A percentile compares a stretch with the other conserved stretches of the same genome.
phyloP scores from a whole-genome alignment of 225 moss, liverwort and hornwort species.

The Pleurozium schreberi region DNA sequence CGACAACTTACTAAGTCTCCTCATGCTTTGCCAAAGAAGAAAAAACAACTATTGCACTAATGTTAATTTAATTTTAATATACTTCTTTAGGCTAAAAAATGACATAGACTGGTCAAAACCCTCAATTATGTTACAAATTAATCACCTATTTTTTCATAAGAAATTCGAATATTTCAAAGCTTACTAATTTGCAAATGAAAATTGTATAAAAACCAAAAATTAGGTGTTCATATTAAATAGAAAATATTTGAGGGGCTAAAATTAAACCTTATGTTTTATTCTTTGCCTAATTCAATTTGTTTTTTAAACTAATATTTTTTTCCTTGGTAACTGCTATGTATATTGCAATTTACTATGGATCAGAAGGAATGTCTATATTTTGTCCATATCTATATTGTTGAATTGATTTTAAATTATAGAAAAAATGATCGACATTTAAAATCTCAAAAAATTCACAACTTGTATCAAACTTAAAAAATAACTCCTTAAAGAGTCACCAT shows the following conservation, averaged over 20 bases:
- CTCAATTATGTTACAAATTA: background rate
- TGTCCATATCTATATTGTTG: background rate
- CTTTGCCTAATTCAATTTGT: background rate
- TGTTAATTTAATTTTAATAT: too few species aligned
- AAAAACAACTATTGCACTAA: too few species aligned
- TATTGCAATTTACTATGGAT: background rate
- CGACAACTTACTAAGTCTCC: too few species aligned
- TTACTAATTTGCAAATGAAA: background rate
- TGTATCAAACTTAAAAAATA: background rate
- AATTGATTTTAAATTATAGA: background rate
- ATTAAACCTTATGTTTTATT: background rate
- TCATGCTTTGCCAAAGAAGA: background rate
- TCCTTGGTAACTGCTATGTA: fast-evolving
- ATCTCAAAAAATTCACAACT: background rate
- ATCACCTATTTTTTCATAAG: background rate
- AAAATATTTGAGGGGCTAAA: too few species aligned
- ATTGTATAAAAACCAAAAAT: background rate
- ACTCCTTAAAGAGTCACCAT: fast-evolving
- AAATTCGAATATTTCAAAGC: background rate
- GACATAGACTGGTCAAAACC: too few species aligned
- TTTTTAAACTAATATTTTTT: background rate
- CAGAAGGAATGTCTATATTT: background rate
- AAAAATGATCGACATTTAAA: background rate
- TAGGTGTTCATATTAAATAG: background rate
- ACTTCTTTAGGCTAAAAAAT: fast-evolving